phyloP scores from a whole-genome alignment of 2,329 filamentous ascomycete species.

The Aspergillus sp. region DNA sequence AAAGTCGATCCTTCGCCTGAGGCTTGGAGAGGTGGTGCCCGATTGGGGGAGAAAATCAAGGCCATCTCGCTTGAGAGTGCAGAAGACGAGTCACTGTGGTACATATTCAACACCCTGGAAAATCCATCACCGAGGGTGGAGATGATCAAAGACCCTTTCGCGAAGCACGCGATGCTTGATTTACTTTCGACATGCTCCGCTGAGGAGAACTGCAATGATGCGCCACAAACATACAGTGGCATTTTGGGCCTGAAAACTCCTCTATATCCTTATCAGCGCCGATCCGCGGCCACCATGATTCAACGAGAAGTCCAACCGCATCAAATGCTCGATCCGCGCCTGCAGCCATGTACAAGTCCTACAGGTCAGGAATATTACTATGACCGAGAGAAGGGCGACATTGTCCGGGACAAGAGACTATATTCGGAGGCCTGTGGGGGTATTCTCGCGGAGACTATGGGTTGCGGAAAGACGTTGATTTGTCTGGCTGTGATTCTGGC shows the following conservation, averaged over 20 bases:
- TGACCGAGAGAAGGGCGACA: conserved; percentile 65
- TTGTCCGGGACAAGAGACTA: conserved; percentile 67
- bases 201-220: conserved; percentile 14
- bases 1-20: conserved; percentile 44
- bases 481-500: conserved; percentile 77
- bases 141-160: conserved; percentile 36
- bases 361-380: conserved; percentile 69
- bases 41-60: conserved; percentile 7
- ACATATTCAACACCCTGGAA: conserved; percentile 55
- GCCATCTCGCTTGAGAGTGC: conserved; percentile 22
- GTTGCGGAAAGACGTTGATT: conserved; percentile 83
- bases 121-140: conserved; percentile 43
- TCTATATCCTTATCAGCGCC: conserved; percentile 78
- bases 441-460: conserved; percentile 55
- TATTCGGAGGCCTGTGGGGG: conserved; percentile 79
- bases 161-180: conserved; percentile 42
- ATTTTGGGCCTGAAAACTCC: conserved; percentile 55
- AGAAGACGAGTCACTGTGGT: conserved; percentile 53
- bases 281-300: conserved; percentile 81
- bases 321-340: conserved; percentile 72
- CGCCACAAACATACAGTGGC: conserved; percentile 23
- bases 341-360: conserved; percentile 65
- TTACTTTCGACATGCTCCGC: conserved; percentile 31
- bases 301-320: conserved; percentile 73
- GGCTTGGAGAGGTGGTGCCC: conserved; percentile 43